Percentiles rank a stretch among this genome's conserved stretches.
Conservation (phyloP, 83 land plant genomes). For the Thuja plicata region DNA sequence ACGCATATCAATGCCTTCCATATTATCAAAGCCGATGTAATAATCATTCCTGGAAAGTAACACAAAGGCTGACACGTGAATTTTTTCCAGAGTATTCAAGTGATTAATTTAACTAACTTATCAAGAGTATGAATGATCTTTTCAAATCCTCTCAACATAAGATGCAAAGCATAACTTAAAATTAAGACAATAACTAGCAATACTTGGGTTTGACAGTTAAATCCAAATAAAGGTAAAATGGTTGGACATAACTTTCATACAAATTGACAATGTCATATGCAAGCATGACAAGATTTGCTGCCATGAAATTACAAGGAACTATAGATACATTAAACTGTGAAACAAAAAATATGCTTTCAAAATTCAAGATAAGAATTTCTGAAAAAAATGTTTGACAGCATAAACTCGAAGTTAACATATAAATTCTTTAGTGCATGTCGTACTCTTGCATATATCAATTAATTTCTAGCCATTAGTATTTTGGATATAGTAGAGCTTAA, state of each 20-base stretch:
- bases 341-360: neutral
- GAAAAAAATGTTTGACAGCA: neutral
- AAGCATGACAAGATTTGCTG: neutral
- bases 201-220: neutral
- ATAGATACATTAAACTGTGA: slow-evolving; percentile 1
- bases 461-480: neutral
- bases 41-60: slow-evolving; percentile 38
- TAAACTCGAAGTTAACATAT: neutral
- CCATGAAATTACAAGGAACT: neutral
- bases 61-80: neutral
- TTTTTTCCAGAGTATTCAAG: neutral
- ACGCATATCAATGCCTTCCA: slow-evolving; percentile 47
- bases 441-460: neutral
- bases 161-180: neutral
- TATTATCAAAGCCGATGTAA: slow-evolving; percentile 42
- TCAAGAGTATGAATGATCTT: neutral
- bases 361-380: neutral
- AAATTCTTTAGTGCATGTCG: neutral
- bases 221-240: neutral
- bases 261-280: neutral
- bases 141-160: neutral
- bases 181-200: neutral
- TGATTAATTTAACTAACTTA: neutral
- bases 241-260: neutral
- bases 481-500: neutral